phyloP scores from a whole-genome alignment of 257 asterid species.

The Solanum okadae region DNA sequence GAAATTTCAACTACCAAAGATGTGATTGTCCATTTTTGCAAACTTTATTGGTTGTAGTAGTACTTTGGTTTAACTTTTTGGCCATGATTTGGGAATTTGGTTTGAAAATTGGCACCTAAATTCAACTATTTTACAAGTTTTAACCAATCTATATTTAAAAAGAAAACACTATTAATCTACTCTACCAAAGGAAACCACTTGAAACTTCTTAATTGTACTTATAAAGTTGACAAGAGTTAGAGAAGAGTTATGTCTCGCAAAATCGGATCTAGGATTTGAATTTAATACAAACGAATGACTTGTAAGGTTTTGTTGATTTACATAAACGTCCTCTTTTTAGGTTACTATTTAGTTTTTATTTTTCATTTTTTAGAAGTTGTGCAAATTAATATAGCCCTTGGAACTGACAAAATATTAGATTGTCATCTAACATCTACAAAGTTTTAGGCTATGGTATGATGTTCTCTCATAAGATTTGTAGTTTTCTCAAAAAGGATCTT shows the following conservation, averaged over 20 bases:
- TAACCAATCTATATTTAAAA: neutral
- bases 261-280: neutral
- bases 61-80: neutral
- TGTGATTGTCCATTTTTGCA: neutral
- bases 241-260: neutral
- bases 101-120: neutral
- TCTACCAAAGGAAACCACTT: neutral
- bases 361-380: neutral
- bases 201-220: neutral
- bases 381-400: neutral
- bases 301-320: neutral
- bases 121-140: neutral
- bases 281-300: neutral
- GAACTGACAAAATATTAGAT: neutral
- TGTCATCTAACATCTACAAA: neutral
- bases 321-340: neutral
- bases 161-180: neutral
- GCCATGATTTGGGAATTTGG: neutral
- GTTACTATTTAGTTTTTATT: neutral
- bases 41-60: neutral
- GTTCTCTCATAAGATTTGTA: neutral
- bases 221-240: neutral
- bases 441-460: neutral
- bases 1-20: conserved; percentile 4
- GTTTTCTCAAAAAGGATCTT: neutral